Evolutionary conservation across 106 monocot genomes (phyloP).

Genomic region (Acanthochlamys bracteata): DNA sequence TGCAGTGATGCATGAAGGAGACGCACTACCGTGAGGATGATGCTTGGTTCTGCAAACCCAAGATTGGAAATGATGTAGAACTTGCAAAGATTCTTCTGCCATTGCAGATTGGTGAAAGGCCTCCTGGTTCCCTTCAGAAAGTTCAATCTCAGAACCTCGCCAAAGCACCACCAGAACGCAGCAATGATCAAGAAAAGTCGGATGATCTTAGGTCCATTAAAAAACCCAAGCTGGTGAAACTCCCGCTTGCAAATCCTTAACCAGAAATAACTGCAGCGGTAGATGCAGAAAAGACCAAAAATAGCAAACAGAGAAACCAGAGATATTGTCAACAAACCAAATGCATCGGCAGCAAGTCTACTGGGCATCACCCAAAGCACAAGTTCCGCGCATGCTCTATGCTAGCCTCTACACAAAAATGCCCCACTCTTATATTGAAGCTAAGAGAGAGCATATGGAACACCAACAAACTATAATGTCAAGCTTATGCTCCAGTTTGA

Average conservation of each 20-base stretch:
- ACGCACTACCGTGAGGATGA: constrained; percentile 40
- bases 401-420: constrained; percentile 40
- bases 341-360: constrained; percentile 65
- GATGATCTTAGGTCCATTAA: constrained; percentile 82
- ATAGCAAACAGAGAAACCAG: constrained; percentile 35
- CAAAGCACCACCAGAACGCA: constrained; percentile 53
- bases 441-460: not conserved
- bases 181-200: constrained; percentile 48
- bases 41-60: constrained; percentile 64
- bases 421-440: constrained; percentile 15
- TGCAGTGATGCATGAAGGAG: constrained; percentile 50
- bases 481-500: not conserved
- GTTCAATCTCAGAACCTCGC: constrained; percentile 41
- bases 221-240: constrained; percentile 48
- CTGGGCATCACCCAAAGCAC: constrained; percentile 70
- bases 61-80: constrained; percentile 65
- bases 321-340: constrained; percentile 64
- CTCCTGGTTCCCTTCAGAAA: constrained; percentile 30
- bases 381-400: constrained; percentile 76
- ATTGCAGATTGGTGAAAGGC: constrained; percentile 25
- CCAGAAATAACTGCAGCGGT: constrained; percentile 41
- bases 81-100: constrained; percentile 51
- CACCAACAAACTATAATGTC: not conserved
- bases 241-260: constrained; percentile 22
- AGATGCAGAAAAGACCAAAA: constrained; percentile 49